These are phyloP conservation scores for Antrodiella citrinella DNA, from an alignment of 768 basidiomycete genomes.

Conservation along the genomic window DNA sequence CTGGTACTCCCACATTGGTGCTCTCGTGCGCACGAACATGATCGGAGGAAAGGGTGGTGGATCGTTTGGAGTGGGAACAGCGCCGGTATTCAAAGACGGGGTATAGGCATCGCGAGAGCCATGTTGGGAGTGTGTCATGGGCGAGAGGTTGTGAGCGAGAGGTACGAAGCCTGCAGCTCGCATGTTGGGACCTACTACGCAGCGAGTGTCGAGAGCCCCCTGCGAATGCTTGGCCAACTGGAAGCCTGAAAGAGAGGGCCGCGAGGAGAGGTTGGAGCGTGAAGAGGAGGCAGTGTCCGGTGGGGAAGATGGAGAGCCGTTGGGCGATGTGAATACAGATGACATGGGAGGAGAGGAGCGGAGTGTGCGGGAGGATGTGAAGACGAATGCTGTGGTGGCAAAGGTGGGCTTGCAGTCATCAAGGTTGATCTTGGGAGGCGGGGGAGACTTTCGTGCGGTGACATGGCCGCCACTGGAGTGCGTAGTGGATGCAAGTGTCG, in stretches of 20 bases:
- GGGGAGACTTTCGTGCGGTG: conserved; percentile 12
- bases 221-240: conserved; percentile 19
- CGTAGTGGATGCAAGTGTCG: conserved; percentile 1
- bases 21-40: conserved; percentile 14
- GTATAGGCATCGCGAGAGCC: background rate
- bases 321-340: background rate
- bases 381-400: conserved; percentile 20
- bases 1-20: conserved; percentile 20
- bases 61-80: conserved; percentile 16
- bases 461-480: conserved; percentile 1
- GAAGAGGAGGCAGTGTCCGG: background rate
- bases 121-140: conserved; percentile 1
- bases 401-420: conserved; percentile 17
- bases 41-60: conserved; percentile 22
- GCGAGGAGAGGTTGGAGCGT: background rate
- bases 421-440: conserved; percentile 19
- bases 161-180: conserved; percentile 21
- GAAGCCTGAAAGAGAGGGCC: conserved; percentile 11
- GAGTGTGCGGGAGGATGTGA: conserved; percentile 22
- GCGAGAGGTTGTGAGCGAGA: conserved; percentile 12
- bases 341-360: conserved; percentile 1
- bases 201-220: conserved; percentile 21
- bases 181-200: conserved; percentile 20
- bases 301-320: background rate
- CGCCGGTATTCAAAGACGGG: background rate